A percentile compares a stretch with the other conserved stretches of the same genome.
phyloP scores from a whole-genome alignment of 2,329 filamentous ascomycete species.

The Aureobasidium namibiae region DNA sequence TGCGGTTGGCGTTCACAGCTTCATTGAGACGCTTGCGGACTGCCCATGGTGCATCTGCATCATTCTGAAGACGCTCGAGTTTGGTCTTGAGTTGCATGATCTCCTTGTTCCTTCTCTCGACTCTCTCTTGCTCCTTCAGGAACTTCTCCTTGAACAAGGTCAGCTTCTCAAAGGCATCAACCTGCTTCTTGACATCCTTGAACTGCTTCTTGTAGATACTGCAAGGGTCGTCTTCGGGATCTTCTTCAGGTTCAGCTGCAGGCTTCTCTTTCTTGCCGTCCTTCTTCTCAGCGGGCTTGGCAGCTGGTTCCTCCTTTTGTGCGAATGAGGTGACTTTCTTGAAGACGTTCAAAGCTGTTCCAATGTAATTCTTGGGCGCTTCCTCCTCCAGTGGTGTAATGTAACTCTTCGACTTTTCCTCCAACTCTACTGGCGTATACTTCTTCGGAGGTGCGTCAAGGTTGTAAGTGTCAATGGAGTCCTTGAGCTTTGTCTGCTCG shows the following conservation, averaged over 20 bases:
- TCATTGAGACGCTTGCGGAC: not conserved
- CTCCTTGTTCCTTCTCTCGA: not conserved
- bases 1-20: not conserved
- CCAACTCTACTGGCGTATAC: not conserved
- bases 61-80: not conserved
- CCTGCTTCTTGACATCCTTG: not conserved
- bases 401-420: not conserved
- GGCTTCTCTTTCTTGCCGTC: not conserved
- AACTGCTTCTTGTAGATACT: not conserved
- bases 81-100: not conserved
- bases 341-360: not conserved
- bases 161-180: not conserved
- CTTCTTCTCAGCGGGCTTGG: not conserved
- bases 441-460: not conserved
- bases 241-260: not conserved
- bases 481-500: conserved; percentile 1
- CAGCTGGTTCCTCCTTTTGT: not conserved
- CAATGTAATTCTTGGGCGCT: not conserved
- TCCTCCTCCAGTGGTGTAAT: not conserved
- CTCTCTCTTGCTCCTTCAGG: not conserved
- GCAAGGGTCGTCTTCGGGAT: not conserved
- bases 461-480: not conserved
- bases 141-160: not conserved
- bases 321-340: not conserved
- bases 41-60: not conserved